Conservation (phyloP, 148 eudicot genomes). For the Spergularia bocconei region DNA sequence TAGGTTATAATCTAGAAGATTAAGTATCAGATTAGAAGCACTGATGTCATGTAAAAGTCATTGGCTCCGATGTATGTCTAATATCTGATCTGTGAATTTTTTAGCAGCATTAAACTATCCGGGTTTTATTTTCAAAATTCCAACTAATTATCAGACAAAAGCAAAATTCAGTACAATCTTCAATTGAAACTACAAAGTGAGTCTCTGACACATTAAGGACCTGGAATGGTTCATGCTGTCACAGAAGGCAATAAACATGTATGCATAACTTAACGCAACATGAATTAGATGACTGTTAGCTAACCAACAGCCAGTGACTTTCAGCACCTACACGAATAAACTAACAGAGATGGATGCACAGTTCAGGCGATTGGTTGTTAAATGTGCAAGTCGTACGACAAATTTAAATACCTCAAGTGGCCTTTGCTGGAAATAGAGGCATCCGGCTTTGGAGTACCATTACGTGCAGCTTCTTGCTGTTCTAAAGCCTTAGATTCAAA, state of each 20-base stretch:
- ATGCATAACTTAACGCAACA: not conserved
- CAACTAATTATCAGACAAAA: not conserved
- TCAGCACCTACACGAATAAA: not conserved
- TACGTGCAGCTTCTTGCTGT: conserved; percentile 97
- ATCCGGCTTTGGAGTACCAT: conserved; percentile 94
- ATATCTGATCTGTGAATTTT: not conserved
- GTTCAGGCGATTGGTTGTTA: not conserved
- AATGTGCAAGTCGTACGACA: not conserved
- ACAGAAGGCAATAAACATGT: no score
- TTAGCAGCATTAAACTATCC: not conserved
- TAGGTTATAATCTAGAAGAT: not conserved
- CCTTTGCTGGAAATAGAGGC: conserved; percentile 98
- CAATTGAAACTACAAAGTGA: not conserved
- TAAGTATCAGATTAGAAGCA: not conserved
- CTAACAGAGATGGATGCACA: not conserved
- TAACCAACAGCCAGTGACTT: not conserved
- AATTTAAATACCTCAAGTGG: conserved; percentile 57
- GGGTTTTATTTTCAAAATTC: not conserved
- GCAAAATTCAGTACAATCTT: not conserved
- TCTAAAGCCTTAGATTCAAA: conserved; percentile 94
- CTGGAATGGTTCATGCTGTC: no score
- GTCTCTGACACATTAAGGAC: not conserved
- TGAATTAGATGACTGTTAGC: not conserved
- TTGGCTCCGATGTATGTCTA: not conserved
- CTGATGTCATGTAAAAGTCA: not conserved